A percentile compares a stretch with the other conserved stretches of the same genome.
These are phyloP conservation scores for Aschersonia sp. DNA, from an alignment of 2,329 filamentous ascomycete species.

Conservation along the genomic window DNA sequence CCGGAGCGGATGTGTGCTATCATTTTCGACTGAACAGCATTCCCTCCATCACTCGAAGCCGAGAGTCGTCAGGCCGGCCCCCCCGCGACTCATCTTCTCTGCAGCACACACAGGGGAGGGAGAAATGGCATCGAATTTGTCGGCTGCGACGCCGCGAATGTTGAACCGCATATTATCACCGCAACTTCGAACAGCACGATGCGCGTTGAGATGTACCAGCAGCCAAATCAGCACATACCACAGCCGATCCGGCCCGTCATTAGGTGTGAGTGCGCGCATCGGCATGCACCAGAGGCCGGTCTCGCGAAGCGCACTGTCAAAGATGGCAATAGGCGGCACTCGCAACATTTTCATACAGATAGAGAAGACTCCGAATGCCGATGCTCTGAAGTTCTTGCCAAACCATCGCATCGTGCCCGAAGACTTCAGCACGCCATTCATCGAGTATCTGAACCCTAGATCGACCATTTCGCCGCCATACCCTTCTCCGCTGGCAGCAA, in stretches of 20 bases:
- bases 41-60: too few relatives aligned
- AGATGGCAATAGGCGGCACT: slow-evolving; percentile 14
- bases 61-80: too few relatives aligned
- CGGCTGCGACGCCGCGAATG: slow-evolving; percentile 9
- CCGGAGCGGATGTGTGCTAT: too few relatives aligned
- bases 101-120: neutral
- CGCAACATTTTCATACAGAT: slow-evolving; percentile 97
- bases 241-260: neutral
- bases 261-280: neutral
- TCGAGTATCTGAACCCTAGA: slow-evolving; percentile 84
- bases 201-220: slow-evolving; percentile 13
- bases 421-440: slow-evolving; percentile 56
- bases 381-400: slow-evolving; percentile 91
- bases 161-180: slow-evolving; percentile 11
- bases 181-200: slow-evolving; percentile 7
- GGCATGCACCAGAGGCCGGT: slow-evolving; percentile 5
- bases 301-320: slow-evolving; percentile 5
- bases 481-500: slow-evolving; percentile 78
- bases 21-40: too few relatives aligned
- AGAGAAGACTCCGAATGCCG: slow-evolving; percentile 83
- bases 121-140: slow-evolving; percentile 9
- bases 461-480: slow-evolving; percentile 79
- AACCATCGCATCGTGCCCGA: slow-evolving; percentile 76
- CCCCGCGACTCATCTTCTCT: too few relatives aligned
- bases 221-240: slow-evolving; percentile 14